phyloP scores from a whole-genome alignment of 192 early-diverging fungal species.

The Coemansia sp. region DNA sequence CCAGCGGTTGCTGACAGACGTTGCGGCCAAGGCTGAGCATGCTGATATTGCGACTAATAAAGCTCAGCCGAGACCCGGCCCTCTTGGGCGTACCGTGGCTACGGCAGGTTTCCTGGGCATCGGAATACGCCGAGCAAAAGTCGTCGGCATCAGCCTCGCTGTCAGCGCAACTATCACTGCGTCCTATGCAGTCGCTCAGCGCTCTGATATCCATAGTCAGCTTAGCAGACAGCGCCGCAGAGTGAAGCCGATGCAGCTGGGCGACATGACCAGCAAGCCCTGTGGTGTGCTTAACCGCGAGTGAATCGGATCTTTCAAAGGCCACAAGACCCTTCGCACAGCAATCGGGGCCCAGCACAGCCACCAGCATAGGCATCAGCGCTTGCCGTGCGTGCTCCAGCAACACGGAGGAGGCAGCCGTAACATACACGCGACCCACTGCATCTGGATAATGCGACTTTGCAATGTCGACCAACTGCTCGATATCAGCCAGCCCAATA shows the following conservation, averaged over 20 bases:
- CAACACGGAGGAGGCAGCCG: conserved; percentile 39
- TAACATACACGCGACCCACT: conserved; percentile 34
- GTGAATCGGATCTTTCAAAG: conserved; percentile 1
- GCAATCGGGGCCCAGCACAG: not conserved
- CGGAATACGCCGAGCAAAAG: conserved; percentile 38
- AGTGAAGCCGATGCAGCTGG: not conserved
- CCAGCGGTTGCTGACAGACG: not conserved
- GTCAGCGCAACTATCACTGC: not conserved
- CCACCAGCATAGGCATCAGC: conserved; percentile 19
- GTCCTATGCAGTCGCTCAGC: conserved; percentile 10
- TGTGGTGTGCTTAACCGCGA: not conserved
- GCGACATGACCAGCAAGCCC: not conserved
- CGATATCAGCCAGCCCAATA: conserved; percentile 1
- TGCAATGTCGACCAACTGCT: conserved; percentile 10
- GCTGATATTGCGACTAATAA: not conserved
- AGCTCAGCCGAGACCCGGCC: conserved; percentile 11
- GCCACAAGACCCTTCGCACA: not conserved
- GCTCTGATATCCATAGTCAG: not conserved
- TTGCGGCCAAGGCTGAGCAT: not conserved
- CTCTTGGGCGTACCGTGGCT: not conserved
- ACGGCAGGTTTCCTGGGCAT: not conserved
- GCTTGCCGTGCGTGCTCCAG: conserved; percentile 39
- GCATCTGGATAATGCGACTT: conserved; percentile 19
- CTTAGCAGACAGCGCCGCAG: not conserved
- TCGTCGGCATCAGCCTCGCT: conserved; percentile 29